Base-by-base conservation (phyloP, 352 stramenopile genomes). In the Globisporangium cederbergense region DNA sequence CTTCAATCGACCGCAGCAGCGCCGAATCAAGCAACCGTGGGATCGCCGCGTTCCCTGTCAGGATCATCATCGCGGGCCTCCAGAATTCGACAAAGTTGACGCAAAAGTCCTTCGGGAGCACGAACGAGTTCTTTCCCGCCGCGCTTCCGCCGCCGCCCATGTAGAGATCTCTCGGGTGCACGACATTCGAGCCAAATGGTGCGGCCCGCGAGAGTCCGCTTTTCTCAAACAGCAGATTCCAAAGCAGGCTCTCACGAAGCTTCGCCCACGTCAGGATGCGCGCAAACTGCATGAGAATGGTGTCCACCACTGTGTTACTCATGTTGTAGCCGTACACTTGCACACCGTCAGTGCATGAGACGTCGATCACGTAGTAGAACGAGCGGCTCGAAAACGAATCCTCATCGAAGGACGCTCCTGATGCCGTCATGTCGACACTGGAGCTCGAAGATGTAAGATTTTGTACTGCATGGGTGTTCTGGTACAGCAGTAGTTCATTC, bases 321-420 rank as follows among this genome's bases (percentile, higher is more conserved):
- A 93, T 83, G 58, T 95, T 95, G 73, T 95, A 95, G 51, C 77
- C 86, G 53, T 87, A 90, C 20, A 90, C 66, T 0, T 70, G 69
- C 28, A 95, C 47, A 0, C 86, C 86, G 34, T 74, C 80, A n/a
- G 54, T 73, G 8, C 73, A 73, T 0, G 83, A 94, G 10, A 94
- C 46, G 32, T 91, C 80, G 18, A 92, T 60, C 32, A 91, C 66
- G 56, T 91, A 93, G 51, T 90, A 95, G 51, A 93, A 87, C 13
- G 80, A 86, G 34, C 82, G 74, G n/a, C 75, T 82, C 32, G 73
- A 49, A 4, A 36, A 59, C 16, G 58, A 63, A 14, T 60, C 57
- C 1, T 16, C 46, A 22, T 68, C 56, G n/a, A 49, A 40, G 22
- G 45, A 34, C 14, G 45, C 18, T 3, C 34, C n/a, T 18, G 42